A percentile compares a stretch with the other conserved stretches of the same genome.
phyloP scores from a whole-genome alignment of 2,329 filamentous ascomycete species.

The Diaporthe sp. region DNA sequence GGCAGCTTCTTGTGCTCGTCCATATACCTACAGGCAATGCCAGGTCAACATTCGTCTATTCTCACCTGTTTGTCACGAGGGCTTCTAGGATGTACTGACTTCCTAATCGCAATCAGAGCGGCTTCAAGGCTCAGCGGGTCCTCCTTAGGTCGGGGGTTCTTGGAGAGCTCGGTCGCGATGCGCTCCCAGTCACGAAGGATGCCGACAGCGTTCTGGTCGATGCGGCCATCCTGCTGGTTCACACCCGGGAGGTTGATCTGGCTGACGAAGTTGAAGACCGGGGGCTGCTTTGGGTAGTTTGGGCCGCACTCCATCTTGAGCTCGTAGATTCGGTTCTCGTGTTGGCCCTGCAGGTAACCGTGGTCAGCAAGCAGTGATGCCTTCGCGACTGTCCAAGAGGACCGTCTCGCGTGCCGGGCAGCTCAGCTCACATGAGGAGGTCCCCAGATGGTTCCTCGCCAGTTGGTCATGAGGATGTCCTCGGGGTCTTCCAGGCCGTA shows the following conservation, averaged over 20 bases:
- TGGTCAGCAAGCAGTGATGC: constrained; percentile 13
- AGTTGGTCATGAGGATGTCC: constrained; percentile 96
- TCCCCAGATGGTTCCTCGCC: constrained; percentile 97
- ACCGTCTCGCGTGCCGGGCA: constrained; percentile 5
- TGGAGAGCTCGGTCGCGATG: constrained; percentile 83
- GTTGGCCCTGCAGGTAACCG: constrained; percentile 71
- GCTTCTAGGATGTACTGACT: constrained; percentile 36
- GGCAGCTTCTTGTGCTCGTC: constrained; percentile 95
- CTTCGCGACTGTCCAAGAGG: constrained; percentile 31
- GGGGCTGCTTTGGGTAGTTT: constrained; percentile 89
- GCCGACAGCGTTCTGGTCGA: constrained; percentile 81
- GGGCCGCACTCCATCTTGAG: constrained; percentile 95
- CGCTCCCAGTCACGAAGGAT: constrained; percentile 92
- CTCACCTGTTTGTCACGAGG: too few species aligned
- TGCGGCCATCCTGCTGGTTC: constrained; percentile 80
- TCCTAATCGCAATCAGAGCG: constrained; percentile 48
- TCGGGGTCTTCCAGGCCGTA: constrained; percentile 95
- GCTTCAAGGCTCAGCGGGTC: constrained; percentile 48
- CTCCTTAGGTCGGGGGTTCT: constrained; percentile 45
- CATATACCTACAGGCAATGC: constrained; percentile 78
- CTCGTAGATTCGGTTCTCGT: constrained; percentile 99
- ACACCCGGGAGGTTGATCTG: constrained; percentile 98
- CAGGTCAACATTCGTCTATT: constrained; percentile 35
- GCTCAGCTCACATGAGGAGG: constrained; percentile 81
- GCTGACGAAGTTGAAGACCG: constrained; percentile 90